Percentiles rank a stretch among this genome's conserved stretches.
Conservation (phyloP, 2,329 filamentous ascomycete genomes). For the Phialocephala sp. region DNA sequence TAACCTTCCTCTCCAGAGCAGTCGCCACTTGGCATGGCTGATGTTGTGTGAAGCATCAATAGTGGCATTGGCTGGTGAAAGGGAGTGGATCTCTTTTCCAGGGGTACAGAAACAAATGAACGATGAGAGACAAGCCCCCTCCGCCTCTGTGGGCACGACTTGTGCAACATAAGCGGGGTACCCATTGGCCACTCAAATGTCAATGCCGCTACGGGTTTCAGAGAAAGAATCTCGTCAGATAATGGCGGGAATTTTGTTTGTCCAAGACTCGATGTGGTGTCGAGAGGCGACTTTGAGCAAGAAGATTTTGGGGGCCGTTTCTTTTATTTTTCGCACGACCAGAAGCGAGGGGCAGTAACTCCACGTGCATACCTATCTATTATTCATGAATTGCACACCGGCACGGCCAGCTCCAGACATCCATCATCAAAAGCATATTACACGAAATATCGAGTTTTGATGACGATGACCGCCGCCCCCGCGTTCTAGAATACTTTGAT, state of each 20-base stretch:
- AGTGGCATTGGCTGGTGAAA: neutral
- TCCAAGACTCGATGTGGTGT: neutral
- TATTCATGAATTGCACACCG: too few relatives aligned
- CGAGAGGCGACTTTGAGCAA: neutral
- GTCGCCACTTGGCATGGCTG: neutral
- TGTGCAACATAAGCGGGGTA: neutral
- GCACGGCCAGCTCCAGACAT: neutral
- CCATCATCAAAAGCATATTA: neutral
- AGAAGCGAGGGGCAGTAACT: too few relatives aligned
- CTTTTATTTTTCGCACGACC: neutral
- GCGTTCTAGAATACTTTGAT: neutral
- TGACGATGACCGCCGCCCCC: neutral
- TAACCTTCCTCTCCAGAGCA: neutral
- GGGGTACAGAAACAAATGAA: conserved; percentile 7
- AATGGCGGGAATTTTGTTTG: neutral
- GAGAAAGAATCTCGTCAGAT: neutral
- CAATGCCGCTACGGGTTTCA: neutral
- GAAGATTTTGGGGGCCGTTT: neutral
- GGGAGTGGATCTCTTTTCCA: neutral
- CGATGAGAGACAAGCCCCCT: neutral
- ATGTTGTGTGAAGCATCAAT: neutral
- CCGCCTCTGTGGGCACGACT: neutral
- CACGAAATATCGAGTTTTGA: neutral
- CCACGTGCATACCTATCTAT: too few relatives aligned
- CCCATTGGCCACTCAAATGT: neutral